Evolutionary conservation across 2,329 filamentous ascomycete species (phyloP), one percentile per base, ranked within the genome.

Genomic region (Fusarium gaditjirri): DNA sequence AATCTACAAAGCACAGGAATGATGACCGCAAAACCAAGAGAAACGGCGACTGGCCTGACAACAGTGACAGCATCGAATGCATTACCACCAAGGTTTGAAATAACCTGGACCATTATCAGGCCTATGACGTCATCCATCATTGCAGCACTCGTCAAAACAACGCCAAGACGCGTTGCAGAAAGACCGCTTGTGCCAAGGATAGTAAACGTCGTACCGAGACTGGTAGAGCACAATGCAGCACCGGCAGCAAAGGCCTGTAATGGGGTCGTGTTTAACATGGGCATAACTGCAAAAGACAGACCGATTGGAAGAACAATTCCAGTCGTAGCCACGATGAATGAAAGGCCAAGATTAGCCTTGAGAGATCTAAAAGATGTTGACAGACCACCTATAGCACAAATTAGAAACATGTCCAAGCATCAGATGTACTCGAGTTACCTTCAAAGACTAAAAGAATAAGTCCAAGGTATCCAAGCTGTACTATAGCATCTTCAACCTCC

Each of bases 111-210:
- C 88, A 95, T 92, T 12, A 95, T 88, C 14, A 95, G 82, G 0
- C 92, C 93, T 3, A 93, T 87, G 1, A 95, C 90, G 80, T 96
- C 93, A 77, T 96, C 93, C 82, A 96, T 88, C 88, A 96, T 93
- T 1, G 93, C 93, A 2, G 92, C 93, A 65, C 88, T 91, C 5
- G 89, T 88, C 1, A 94, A 84, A 0, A 96, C 88, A 81, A 89
- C 62, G 82, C 93, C 86, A 9, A 88, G 77, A 12, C 86, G 81
- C 4, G 85, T 84, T 3, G 78, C 72, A 3, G 78, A 78, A 7
- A 86, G 80, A 0, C 84, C 84, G 27, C 83, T 85, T 1, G 82
- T 78, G 17, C 81, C 77, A 0, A 87, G 80, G 8, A 88, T 82
- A 6, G 89, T 90, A 13, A 93, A 91, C 1, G 86, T 88, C 0